Evolutionary conservation across 225 moss, liverwort and hornwort genomes (phyloP), one percentile per base, ranked within the genome.

Genomic region (Pseudoscleropodium purum): DNA sequence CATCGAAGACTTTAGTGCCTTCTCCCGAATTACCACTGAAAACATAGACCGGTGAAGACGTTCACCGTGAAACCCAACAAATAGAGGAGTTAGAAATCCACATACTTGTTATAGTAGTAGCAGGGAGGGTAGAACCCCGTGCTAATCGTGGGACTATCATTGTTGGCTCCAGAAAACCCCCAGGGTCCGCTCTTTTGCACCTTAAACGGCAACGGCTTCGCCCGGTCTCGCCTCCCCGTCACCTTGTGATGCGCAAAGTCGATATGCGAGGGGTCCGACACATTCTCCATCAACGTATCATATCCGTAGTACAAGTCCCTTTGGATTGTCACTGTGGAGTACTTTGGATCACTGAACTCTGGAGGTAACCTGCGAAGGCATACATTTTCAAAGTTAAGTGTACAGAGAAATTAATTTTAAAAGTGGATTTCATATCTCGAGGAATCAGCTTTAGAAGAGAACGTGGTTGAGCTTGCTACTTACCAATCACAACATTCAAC

Each of bases 191-290:
- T 96, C 85, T 96, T 95, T 23, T 97, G 91, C 79, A 99, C 96
- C 91, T 96, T 95, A 67, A 99, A 99, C 18, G 97, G 95, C 88
- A 99, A 90, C 5, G 99, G 96, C 86, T 99, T 99, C 75, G 99
- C 95, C 78, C 98, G 95, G 56, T 98, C 97, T 64, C 98, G 93
- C 89, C 94, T 93, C 83, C 97, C 97, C 57, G 95, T 98, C 64
- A 97, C 96, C 89, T 98, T 98, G 86, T 98, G 97, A 73, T 98
- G 98, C 39, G 96, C 97, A 60, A 98, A 97, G 91, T 98, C 93
- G 67, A 98, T 96, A 73, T 98, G 97, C 43, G 98, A 97, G 61
- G 97, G 97, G 89, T 98, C 98, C 25, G 98, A 97, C 37, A 95
- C 98, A 84, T 97, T 97, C 92, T 98, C 98, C 98, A 97, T 98